These are phyloP conservation scores for Tolypocladium ovalisporum DNA, from an alignment of 2,329 filamentous ascomycete species.

Conservation along the genomic window DNA sequence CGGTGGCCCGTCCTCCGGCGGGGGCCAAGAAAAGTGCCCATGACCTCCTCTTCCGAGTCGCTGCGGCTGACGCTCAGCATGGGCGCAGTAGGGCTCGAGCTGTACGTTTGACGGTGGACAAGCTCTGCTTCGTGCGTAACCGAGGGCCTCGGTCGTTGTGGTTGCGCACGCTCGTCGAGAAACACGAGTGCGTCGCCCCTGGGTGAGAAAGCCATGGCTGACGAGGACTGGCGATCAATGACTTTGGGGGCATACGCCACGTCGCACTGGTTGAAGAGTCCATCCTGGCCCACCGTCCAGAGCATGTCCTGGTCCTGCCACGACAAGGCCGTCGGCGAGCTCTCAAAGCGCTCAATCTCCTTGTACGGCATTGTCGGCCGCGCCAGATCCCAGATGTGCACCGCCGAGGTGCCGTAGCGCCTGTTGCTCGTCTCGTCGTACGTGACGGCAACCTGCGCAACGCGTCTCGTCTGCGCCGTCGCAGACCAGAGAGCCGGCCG, in stretches of 20 bases:
- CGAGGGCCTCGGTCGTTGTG: conserved; percentile 29
- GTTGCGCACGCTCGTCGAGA: conserved; percentile 44
- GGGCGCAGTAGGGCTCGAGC: conserved; percentile 36
- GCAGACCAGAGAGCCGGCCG: conserved; percentile 56
- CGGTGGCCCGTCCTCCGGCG: conserved; percentile 27
- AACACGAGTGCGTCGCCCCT: conserved; percentile 50
- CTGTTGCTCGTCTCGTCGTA: conserved; percentile 47
- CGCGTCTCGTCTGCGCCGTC: conserved; percentile 46
- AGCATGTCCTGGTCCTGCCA: conserved; percentile 57
- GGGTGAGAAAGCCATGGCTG: conserved; percentile 49
- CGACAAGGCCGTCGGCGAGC: conserved; percentile 43
- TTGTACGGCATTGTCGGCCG: conserved; percentile 57
- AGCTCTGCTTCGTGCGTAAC: conserved; percentile 21
- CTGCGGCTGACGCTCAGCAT: conserved; percentile 47
- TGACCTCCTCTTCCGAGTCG: conserved; percentile 54
- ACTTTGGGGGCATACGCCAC: conserved; percentile 52
- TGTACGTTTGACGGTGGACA: conserved; percentile 29
- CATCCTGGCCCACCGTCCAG: conserved; percentile 55
- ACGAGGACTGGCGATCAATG: conserved; percentile 51
- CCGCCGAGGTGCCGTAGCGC: conserved; percentile 43
- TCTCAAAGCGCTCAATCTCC: conserved; percentile 50
- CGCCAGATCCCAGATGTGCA: conserved; percentile 61
- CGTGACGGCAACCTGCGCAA: conserved; percentile 50
- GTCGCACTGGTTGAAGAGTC: conserved; percentile 53
- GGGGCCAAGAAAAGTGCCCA: conserved; percentile 47